These are phyloP conservation scores for Stephanodiscus minutulus DNA, from an alignment of 108 stramenopile species.

Conservation along the genomic window DNA sequence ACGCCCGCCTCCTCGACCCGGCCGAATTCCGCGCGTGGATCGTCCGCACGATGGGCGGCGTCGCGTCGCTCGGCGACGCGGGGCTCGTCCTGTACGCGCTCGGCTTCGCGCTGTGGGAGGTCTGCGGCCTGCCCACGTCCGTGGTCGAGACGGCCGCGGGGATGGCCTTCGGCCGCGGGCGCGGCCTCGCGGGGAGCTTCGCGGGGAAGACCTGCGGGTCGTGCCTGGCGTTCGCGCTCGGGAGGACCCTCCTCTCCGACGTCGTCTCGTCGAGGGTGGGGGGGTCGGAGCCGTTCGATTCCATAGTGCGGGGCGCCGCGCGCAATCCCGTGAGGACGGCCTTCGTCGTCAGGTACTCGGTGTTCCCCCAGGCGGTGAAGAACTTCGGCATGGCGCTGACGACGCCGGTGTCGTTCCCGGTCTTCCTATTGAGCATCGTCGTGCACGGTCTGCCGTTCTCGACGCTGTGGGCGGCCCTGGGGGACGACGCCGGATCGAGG, in stretches of 20 bases:
- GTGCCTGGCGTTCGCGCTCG: slow-evolving; percentile 34
- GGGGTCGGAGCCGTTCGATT: slow-evolving; percentile 23
- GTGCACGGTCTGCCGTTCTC: slow-evolving; percentile 48
- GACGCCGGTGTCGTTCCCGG: slow-evolving; percentile 25
- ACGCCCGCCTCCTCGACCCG: slow-evolving; percentile 17
- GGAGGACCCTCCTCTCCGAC: slow-evolving; percentile 24
- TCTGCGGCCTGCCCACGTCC: slow-evolving; percentile 44
- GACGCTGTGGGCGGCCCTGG: slow-evolving; percentile 43
- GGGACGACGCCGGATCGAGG: slow-evolving; percentile 34
- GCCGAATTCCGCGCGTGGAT: slow-evolving; percentile 29
- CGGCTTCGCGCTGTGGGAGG: slow-evolving; percentile 32
- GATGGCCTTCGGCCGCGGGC: slow-evolving; percentile 39
- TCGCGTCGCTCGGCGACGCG: slow-evolving; percentile 15
- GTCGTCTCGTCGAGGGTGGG: slow-evolving; percentile 9
- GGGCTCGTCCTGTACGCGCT: slow-evolving; percentile 23
- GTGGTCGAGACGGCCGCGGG: slow-evolving; percentile 44
- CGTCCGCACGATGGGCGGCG: slow-evolving; percentile 20
- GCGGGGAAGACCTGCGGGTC: slow-evolving; percentile 42
- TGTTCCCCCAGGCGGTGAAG: slow-evolving; percentile 45
- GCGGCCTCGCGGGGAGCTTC: slow-evolving; percentile 30
- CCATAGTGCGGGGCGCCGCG: slow-evolving; percentile 22
- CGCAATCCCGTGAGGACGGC: slow-evolving; percentile 29
- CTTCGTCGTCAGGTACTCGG: slow-evolving; percentile 41
- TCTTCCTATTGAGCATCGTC: slow-evolving; percentile 30
- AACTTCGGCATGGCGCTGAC: slow-evolving; percentile 40